Base-by-base conservation (phyloP, 805 yeast genomes). In the Metschnikowia kofuensis region DNA sequence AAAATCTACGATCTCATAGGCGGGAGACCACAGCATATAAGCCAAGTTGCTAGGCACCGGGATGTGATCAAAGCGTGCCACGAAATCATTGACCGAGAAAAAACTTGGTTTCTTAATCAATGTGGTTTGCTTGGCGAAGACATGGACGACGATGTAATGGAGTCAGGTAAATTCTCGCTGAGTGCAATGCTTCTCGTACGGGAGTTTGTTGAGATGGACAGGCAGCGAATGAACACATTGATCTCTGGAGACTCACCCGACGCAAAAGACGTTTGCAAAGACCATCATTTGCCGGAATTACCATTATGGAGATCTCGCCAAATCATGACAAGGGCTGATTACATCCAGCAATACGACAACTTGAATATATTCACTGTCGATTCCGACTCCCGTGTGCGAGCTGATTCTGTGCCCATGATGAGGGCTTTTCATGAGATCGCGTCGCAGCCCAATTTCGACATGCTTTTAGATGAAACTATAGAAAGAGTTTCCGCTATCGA, bases 111-210 rank as follows among this genome's bases (percentile, higher is more conserved):
- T 54, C 72, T 88, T 54, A 88, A 86, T 60, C 89, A 87, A 58
- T 87, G 95, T 65, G 94, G 89, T 0, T 68, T 88, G 12, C 65
- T 88, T 9, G 96, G 95, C 2, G 76, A 74, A 54, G 81, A 75
- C 15, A 87, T 88, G 96, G 96, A 88, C 60, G 96, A 88, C 59
- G 96, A 88, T 67, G 96, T 88, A 7, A 85, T 87, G 87, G 91
- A 85, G 53, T 75, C 78, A 53, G 95, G 95, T 6, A 87, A 87
- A 63, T 87, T 87, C 57, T 75, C 89, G 2, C 70, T 83, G 8
- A 75, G 86, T 38, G 91, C 92, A 13, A 85, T 87, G 90, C 67
- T 83, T 6, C 67, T 87, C 47, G 83, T 85, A 79, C 72, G 79
- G 48, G 87, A 77, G 50, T 76, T 87, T 58, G 94, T 87, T 2